Base-by-base conservation (phyloP, 495 filamentous ascomycete species). In the Penicillium ucsense region DNA sequence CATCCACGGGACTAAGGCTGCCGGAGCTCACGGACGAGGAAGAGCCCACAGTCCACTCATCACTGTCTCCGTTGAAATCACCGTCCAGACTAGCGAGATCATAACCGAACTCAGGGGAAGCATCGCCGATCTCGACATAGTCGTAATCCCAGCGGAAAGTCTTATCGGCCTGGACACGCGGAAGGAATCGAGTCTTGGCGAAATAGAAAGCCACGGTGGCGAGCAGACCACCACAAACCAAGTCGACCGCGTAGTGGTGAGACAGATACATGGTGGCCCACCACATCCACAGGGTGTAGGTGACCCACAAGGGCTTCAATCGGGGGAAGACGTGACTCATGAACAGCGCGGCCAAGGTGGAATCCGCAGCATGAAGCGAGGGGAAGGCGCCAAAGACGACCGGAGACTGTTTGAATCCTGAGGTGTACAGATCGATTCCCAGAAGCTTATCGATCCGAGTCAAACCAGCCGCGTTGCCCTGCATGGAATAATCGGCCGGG, bases 201-300 rank as follows among this genome's bases (percentile, higher is more conserved):
- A 91, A 76, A 67, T 86, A 91, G 72, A 88, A 96, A 20, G 80
- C 71, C 34, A 84, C 65, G n/a, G 78, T 83, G 45, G 90, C 86
- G 43, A 95, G 66, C 41, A 94, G 66, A 65, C 83, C 86, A 52
- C 90, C 90, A 46, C 82, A 87, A 41, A 95, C 84, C 39, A 96
- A 71, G 66, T 96, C 90, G 39, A 96, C 85, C 40, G 90, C 90
- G 59, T 96, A 96, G 66, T 96, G 90, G 65, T 96, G 90, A 38
- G 87, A 90, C 45, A 96, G 79, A 58, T 96, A 95, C 85, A 96
- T 92, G 42, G 90, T 96, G n/a, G 90, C 84, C 90, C 90, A 96
- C 85, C 87, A 94, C 59, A 96, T 82, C 90, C 90, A 96, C 45
- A 83, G 73, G 7, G 82, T 83, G 65, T 96, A 95, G 41, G 73